Conservation (phyloP, 768 basidiomycete species). For the Erythrobasidium yunnanense region DNA sequence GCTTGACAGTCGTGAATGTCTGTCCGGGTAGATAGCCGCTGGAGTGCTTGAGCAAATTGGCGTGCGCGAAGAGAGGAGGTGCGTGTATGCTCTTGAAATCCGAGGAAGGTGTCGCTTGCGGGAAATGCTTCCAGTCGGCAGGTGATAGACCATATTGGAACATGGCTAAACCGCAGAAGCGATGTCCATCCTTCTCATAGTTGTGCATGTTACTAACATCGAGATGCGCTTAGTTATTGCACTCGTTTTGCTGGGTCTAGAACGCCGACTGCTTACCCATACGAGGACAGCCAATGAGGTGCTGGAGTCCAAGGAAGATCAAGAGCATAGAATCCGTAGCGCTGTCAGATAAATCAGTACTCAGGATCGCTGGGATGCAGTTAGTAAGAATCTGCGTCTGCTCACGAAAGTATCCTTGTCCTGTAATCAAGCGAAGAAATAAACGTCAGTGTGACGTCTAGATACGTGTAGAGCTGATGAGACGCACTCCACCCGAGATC, state of each 20-base stretch:
- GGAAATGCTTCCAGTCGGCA: slow-evolving; percentile 2
- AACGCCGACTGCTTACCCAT: slow-evolving; percentile 38
- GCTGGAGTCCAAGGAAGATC: slow-evolving; percentile 39
- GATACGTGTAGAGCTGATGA: not conserved
- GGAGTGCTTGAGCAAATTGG: slow-evolving; percentile 44
- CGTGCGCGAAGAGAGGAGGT: slow-evolving; percentile 42
- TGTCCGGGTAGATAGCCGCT: slow-evolving; percentile 27
- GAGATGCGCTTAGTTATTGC: too few species aligned
- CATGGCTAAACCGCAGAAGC: slow-evolving; percentile 43
- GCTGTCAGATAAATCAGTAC: not conserved
- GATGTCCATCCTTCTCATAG: slow-evolving; percentile 32
- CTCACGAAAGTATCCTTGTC: slow-evolving; percentile 44
- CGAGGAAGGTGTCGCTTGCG: not conserved
- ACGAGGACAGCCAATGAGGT: slow-evolving; percentile 41
- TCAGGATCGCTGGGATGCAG: too few species aligned
- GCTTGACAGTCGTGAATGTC: slow-evolving; percentile 33
- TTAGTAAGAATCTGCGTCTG: not conserved
- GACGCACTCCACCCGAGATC: slow-evolving; percentile 40
- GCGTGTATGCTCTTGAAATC: slow-evolving; percentile 37
- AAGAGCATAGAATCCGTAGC: slow-evolving; percentile 43
- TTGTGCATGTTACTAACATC: not conserved
- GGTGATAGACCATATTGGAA: slow-evolving; percentile 42
- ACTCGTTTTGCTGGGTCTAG: too few species aligned
- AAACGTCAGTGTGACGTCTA: not conserved
- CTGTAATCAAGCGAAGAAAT: slow-evolving; percentile 28